Percentiles rank a stretch among this genome's conserved stretches.
These are phyloP conservation scores for Neurospora sp. DNA, from an alignment of 495 filamentous ascomycete species.

Conservation along the genomic window DNA sequence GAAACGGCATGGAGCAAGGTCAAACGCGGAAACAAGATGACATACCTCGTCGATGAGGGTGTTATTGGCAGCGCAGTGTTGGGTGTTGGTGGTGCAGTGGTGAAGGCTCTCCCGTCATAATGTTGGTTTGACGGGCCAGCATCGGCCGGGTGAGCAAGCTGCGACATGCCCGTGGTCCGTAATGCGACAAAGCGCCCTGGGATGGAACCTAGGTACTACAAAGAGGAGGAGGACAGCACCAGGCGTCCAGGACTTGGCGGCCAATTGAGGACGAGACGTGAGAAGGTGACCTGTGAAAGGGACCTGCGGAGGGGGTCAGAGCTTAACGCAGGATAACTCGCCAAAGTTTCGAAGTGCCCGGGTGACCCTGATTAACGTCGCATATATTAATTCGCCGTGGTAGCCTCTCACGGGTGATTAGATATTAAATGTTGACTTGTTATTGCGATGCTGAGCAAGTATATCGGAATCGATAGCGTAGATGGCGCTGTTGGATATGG, in stretches of 20 bases:
- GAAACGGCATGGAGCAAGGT: not conserved
- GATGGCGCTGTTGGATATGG: not conserved
- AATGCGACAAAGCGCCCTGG: slow-evolving; percentile 13
- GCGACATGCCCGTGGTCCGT: slow-evolving; percentile 32
- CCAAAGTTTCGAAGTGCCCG: slow-evolving; percentile 37
- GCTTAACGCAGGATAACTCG: slow-evolving; percentile 29
- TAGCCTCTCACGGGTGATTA: slow-evolving; percentile 4
- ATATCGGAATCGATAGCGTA: not conserved
- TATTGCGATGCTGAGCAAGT: not conserved
- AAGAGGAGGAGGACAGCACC: not conserved
- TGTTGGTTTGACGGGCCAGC: slow-evolving; percentile 26
- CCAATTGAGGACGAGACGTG: slow-evolving; percentile 13
- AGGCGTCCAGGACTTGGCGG: slow-evolving; percentile 12
- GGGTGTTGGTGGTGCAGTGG: slow-evolving; percentile 10
- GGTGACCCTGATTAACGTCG: slow-evolving; percentile 39
- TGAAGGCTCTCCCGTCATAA: slow-evolving; percentile 12
- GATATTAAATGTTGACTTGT: not conserved
- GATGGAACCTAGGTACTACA: not conserved
- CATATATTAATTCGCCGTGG: slow-evolving; percentile 25
- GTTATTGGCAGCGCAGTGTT: slow-evolving; percentile 17
- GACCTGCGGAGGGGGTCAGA: slow-evolving; percentile 19
- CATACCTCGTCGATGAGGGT: slow-evolving; percentile 9
- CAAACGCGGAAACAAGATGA: slow-evolving; percentile 1
- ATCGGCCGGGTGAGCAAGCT: slow-evolving; percentile 32
- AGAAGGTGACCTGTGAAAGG: slow-evolving; percentile 1